phyloP scores from a whole-genome alignment of 2,329 filamentous ascomycete species.

The Bipolaris sorokiniana region DNA sequence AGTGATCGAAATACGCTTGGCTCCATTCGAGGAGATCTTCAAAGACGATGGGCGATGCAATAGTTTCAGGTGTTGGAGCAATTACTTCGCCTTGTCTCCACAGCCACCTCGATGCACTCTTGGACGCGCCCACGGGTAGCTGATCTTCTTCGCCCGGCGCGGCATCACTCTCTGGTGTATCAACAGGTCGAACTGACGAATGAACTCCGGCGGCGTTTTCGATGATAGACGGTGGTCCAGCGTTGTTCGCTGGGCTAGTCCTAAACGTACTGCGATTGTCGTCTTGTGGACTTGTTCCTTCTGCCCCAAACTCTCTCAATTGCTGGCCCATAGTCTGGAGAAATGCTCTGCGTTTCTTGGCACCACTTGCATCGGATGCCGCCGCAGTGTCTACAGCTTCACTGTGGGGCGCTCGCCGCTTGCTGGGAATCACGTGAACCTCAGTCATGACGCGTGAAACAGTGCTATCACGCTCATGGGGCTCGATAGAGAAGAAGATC shows the following conservation, averaged over 20 bases:
- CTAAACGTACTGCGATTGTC: constrained; percentile 24
- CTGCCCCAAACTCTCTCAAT: constrained; percentile 31
- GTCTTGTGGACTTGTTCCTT: constrained; percentile 31
- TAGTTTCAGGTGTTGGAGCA: background rate
- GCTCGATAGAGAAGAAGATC: too few relatives aligned
- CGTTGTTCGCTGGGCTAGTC: constrained; percentile 20
- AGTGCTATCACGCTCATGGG: background rate
- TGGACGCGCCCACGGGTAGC: constrained; percentile 23
- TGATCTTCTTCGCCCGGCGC: constrained; percentile 32
- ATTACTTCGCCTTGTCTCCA: constrained; percentile 27
- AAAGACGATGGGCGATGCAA: constrained; percentile 15
- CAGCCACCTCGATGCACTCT: constrained; percentile 32
- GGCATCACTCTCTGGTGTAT: constrained; percentile 27
- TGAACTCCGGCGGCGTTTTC: constrained; percentile 7
- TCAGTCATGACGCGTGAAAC: constrained; percentile 22
- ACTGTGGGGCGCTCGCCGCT: constrained; percentile 21
- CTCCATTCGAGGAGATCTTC: constrained; percentile 35
- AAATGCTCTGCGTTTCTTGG: constrained; percentile 30
- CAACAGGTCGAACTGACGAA: constrained; percentile 5
- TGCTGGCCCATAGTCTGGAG: constrained; percentile 37
- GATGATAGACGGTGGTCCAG: constrained; percentile 15
- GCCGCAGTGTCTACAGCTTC: constrained; percentile 9
- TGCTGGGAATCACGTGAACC: constrained; percentile 19
- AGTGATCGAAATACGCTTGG: constrained; percentile 37
- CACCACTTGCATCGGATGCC: constrained; percentile 7